Evolutionary conservation across 805 yeast genomes (phyloP).

Genomic region (Yueomyces sp.): DNA sequence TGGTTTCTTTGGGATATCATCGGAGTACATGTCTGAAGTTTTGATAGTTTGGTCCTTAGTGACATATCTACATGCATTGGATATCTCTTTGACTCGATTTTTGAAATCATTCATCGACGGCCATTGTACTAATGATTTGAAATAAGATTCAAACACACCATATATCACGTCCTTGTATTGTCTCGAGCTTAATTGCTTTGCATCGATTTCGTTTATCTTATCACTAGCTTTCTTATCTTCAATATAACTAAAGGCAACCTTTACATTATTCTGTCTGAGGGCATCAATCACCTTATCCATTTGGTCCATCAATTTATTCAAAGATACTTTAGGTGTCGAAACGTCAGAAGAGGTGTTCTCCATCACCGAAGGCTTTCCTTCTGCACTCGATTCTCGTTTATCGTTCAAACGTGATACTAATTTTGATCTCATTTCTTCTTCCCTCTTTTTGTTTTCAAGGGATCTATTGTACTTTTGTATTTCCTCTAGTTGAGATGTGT

Average conservation of each 20-base stretch:
- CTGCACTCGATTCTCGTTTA: conserved; percentile 3
- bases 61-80: conserved; percentile 2
- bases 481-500: conserved; percentile 10
- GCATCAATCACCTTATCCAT: conserved; percentile 11
- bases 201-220: conserved; percentile 3
- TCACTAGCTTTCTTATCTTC: conserved; percentile 5
- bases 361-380: background rate
- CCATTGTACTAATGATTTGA: conserved; percentile 6
- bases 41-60: conserved; percentile 1
- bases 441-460: conserved; percentile 13
- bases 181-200: conserved; percentile 2
- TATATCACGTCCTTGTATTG: conserved; percentile 5
- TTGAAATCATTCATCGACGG: conserved; percentile 8
- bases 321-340: conserved; percentile 4
- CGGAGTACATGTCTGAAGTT: conserved; percentile 6
- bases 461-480: conserved; percentile 9
- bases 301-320: conserved; percentile 8
- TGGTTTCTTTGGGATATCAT: conserved; percentile 3
- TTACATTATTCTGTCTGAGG: conserved; percentile 7
- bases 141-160: conserved; percentile 5
- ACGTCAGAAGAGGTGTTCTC: background rate
- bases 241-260: conserved; percentile 6
- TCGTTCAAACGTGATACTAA: conserved; percentile 5
- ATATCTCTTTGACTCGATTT: conserved; percentile 4
- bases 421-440: conserved; percentile 11